These are phyloP conservation scores for Xylaria sp. DNA, from an alignment of 2,329 filamentous ascomycete species.

Conservation along the genomic window DNA sequence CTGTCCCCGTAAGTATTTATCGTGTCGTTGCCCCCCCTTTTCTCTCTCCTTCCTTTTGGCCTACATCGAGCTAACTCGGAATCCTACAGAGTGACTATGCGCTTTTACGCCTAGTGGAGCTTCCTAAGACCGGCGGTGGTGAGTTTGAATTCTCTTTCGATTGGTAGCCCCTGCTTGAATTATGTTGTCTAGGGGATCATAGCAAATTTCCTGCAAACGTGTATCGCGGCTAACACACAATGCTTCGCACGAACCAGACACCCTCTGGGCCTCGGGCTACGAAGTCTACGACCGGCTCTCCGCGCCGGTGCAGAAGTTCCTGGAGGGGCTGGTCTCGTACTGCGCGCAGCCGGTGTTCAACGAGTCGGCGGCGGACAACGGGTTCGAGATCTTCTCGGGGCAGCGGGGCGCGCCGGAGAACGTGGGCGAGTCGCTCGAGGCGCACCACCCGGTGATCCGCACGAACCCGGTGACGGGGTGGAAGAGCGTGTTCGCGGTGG, in stretches of 20 bases:
- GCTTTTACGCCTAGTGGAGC: conserved; percentile 58
- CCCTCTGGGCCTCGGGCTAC: conserved; percentile 58
- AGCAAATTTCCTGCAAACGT: neutral
- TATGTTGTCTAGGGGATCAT: neutral
- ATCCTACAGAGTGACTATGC: conserved; percentile 59
- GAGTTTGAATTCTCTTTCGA: conserved; percentile 38
- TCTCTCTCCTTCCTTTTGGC: neutral
- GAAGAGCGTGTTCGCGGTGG: conserved; percentile 59
- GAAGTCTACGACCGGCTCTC: conserved; percentile 62
- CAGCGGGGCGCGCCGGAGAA: conserved; percentile 66
- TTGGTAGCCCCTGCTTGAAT: too few relatives aligned
- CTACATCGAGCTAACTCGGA: neutral
- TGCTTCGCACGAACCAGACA: conserved; percentile 49
- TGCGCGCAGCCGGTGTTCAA: conserved; percentile 57
- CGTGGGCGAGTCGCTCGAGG: conserved; percentile 60
- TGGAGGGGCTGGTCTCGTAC: conserved; percentile 58
- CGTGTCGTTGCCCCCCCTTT: neutral
- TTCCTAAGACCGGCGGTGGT: conserved; percentile 59
- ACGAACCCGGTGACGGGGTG: conserved; percentile 73
- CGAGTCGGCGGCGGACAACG: conserved; percentile 53
- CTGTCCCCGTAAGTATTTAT: conserved; percentile 54
- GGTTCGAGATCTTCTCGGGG: conserved; percentile 58
- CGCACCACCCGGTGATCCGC: conserved; percentile 66
- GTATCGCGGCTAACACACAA: neutral
- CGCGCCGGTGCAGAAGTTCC: conserved; percentile 59